Evolutionary conservation across 176 grass and related monocot genomes (phyloP), one percentile per base, ranked within the genome.

Genomic region (Tillandsia fasciculata): DNA sequence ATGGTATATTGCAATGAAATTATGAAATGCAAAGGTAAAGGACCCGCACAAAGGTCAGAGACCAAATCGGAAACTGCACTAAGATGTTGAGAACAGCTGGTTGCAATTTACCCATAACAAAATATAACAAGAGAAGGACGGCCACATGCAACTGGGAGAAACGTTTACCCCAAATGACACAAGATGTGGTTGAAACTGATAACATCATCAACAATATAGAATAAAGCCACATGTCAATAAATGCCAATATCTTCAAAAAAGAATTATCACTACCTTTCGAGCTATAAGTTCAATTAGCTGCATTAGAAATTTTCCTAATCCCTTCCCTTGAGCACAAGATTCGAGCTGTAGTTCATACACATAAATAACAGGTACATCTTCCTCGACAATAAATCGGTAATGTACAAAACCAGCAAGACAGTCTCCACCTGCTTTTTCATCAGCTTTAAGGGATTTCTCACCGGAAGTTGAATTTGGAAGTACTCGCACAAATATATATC

Each of bases 341-440:
- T 87, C 86, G 65, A 97, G 79, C 51, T 90, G 94, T 71, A 97
- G 75, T 64, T 97, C 89, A 85, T 90, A 92, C 18, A 97, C 86
- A 87, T 97, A 97, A 92, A 87, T 48, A 70, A 90, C 84, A 24
- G 87, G 82, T 2, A 99, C 29, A 64, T 99, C 87, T 76, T 90
- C 89, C 79, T 93, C 94, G 69, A 93, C 57, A 72, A 84, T 84
- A 87, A 93, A 93, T 49, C 80, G 83, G 20, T 87, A 93, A 68
- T 93, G 87, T 63, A 87, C 82, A 83, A 99, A 93, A 71, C 94
- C 94, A 80, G 87, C 51, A 63, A 96, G 83, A 47, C 1, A 18
- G 75, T 73, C 64, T 51, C 68, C 67, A 66, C 47, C 29, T 12
- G 51, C 54, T 52, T 26, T 66, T 17, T 50, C 63, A 66, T 74